Evolutionary conservation across 177 flowering plant species (phyloP).

Genomic region (Vitis hybrid): DNA sequence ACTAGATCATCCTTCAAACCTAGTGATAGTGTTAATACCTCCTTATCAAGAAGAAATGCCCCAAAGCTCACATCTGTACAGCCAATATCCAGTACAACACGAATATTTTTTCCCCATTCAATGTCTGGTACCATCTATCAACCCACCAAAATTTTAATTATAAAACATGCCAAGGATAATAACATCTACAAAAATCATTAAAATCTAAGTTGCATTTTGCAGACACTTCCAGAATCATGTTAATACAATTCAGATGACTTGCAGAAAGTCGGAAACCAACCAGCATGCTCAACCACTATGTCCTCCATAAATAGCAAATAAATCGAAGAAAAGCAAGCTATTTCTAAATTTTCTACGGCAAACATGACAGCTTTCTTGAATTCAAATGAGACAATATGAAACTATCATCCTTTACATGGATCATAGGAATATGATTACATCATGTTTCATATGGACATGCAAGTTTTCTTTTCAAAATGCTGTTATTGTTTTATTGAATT

Average conservation of each 20-base stretch:
- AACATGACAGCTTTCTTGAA: no score
- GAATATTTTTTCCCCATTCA: conserved; percentile 98
- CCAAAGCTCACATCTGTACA: conserved; percentile 77
- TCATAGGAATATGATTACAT: no score
- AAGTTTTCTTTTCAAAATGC: no score
- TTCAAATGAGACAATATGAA: no score
- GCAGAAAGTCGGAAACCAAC: not conserved
- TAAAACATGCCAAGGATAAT: conserved; percentile 1
- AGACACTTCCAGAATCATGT: not conserved
- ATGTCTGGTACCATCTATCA: conserved; percentile 95
- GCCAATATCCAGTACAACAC: conserved; percentile 82
- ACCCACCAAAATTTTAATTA: conserved; percentile 14
- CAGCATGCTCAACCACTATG: not conserved
- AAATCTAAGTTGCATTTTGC: not conserved
- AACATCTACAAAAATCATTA: not conserved
- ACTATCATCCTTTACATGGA: no score
- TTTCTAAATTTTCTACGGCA: not conserved
- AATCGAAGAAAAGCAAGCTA: not conserved
- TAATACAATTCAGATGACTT: not conserved
- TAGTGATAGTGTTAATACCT: conserved; percentile 67
- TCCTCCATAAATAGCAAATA: not conserved
- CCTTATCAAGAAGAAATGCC: conserved; percentile 78
- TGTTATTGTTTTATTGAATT: no score
- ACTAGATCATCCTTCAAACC: conserved; percentile 87
- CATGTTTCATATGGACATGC: no score